Evolutionary conservation across 2,329 filamentous ascomycete genomes (phyloP).

Genomic region (Xylariomycetidae sp.): DNA sequence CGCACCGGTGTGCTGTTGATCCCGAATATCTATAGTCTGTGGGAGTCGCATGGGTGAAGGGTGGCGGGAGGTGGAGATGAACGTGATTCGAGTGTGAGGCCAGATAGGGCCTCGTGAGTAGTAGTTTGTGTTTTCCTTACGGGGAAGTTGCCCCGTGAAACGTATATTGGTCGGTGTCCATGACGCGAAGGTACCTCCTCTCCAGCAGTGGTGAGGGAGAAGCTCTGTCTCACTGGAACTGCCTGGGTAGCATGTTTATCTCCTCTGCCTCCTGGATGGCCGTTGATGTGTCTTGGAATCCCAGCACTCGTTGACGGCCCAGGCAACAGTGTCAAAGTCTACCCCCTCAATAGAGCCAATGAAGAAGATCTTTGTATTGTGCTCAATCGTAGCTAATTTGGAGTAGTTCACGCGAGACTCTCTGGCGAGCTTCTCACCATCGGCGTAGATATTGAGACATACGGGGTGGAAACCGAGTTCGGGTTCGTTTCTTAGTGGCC

Average conservation of each 20-base stretch:
- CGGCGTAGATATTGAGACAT: slow-evolving; percentile 36
- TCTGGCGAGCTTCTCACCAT: slow-evolving; percentile 40
- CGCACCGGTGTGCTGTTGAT: slow-evolving; percentile 15
- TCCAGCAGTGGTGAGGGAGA: no score
- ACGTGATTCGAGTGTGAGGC: slow-evolving; percentile 9
- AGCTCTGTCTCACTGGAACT: no score
- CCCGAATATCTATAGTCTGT: slow-evolving; percentile 13
- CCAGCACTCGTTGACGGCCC: slow-evolving; percentile 48
- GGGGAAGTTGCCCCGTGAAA: no score
- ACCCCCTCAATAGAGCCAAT: slow-evolving; percentile 41
- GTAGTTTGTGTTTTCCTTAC: no score
- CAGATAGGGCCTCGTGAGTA: no score
- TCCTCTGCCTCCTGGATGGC: slow-evolving; percentile 17
- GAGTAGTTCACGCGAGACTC: slow-evolving; percentile 56
- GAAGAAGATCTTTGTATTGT: slow-evolving; percentile 54
- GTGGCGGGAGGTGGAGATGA: slow-evolving; percentile 5
- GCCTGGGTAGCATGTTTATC: slow-evolving; percentile 11
- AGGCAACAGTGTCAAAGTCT: slow-evolving; percentile 36
- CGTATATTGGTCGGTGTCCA: no score
- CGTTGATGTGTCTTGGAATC: slow-evolving; percentile 34
- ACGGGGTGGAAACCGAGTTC: slow-evolving; percentile 44
- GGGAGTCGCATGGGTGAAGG: slow-evolving; percentile 6
- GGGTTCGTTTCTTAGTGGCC: slow-evolving; percentile 36
- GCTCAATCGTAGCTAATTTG: slow-evolving; percentile 51
- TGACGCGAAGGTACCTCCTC: no score